These are phyloP conservation scores for Globomyces pollinis-pini DNA, from an alignment of 192 early-diverging fungal genomes.

Conservation along the genomic window DNA sequence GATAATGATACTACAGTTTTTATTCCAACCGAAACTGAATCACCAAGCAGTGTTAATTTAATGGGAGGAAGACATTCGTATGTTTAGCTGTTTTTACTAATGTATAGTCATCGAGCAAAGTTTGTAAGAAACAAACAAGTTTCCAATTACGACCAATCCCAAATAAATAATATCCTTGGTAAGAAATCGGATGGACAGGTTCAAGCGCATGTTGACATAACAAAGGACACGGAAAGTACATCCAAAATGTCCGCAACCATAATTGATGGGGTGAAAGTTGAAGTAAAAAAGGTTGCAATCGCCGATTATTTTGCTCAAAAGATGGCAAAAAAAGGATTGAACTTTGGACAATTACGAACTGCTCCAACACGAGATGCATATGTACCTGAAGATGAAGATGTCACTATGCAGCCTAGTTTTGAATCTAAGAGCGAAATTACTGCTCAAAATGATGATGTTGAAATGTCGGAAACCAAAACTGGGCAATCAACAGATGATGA, in stretches of 20 bases:
- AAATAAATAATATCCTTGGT: conserved; percentile 44
- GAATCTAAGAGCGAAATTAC: conserved; percentile 8
- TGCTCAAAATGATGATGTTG: background rate
- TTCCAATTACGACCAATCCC: conserved; percentile 22
- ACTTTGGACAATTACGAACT: background rate
- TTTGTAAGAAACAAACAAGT: conserved; percentile 47
- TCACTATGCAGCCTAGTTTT: background rate
- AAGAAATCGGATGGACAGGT: conserved; percentile 19
- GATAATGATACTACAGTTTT: conserved; percentile 24
- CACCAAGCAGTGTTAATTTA: background rate
- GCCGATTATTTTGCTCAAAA: conserved; percentile 35
- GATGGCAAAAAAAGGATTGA: conserved; percentile 17
- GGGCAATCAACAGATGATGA: conserved; percentile 13
- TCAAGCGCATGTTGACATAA: background rate
- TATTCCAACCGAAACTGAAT: background rate
- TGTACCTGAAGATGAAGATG: conserved; percentile 11
- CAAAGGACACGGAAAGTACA: background rate
- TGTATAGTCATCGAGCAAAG: conserved; percentile 42
- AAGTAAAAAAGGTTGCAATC: conserved; percentile 16
- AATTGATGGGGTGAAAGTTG: conserved; percentile 7
- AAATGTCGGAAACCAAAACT: conserved; percentile 22
- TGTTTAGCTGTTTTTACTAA: background rate
- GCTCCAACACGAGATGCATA: background rate
- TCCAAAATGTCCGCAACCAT: background rate
- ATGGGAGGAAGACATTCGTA: background rate